These are phyloP conservation scores for Clonostachys rhizophaga DNA, from an alignment of 2,329 filamentous ascomycete genomes.

Conservation along the genomic window DNA sequence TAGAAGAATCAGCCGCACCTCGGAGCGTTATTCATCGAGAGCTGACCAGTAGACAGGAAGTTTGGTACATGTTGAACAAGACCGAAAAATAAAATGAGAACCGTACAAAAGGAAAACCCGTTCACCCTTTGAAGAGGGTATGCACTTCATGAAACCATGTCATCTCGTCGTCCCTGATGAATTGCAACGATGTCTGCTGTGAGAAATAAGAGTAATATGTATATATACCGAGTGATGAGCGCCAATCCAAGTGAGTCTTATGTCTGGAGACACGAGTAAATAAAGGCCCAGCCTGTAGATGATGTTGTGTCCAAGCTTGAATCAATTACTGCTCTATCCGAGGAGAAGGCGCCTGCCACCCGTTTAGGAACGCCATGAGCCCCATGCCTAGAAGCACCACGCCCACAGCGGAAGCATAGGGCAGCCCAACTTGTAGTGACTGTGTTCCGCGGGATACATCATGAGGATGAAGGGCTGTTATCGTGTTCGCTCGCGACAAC, in stretches of 20 bases:
- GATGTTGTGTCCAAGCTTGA: background rate
- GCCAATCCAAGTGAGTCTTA: too few relatives aligned
- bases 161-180: slow-evolving; percentile 1
- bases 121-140: background rate
- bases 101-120: slow-evolving; percentile 1
- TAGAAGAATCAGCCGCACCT: too few relatives aligned
- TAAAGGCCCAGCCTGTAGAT: too few relatives aligned
- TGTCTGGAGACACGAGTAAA: too few relatives aligned
- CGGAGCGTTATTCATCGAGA: background rate
- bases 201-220: too few relatives aligned
- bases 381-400: slow-evolving; percentile 79
- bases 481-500: slow-evolving; percentile 42
- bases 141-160: slow-evolving; percentile 1
- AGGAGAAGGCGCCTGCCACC: slow-evolving; percentile 55
- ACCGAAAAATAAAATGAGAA: background rate
- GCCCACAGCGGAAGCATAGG: slow-evolving; percentile 77
- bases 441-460: slow-evolving; percentile 24
- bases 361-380: slow-evolving; percentile 82
- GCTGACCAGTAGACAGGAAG: background rate
- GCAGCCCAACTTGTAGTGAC: slow-evolving; percentile 49
- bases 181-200: too few relatives aligned
- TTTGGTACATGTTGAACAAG: background rate
- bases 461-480: slow-evolving; percentile 29
- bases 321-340: slow-evolving; percentile 20
- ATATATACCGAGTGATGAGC: too few relatives aligned